phyloP scores from a whole-genome alignment of 495 filamentous ascomycete species.

The Lichina pygmaea region DNA sequence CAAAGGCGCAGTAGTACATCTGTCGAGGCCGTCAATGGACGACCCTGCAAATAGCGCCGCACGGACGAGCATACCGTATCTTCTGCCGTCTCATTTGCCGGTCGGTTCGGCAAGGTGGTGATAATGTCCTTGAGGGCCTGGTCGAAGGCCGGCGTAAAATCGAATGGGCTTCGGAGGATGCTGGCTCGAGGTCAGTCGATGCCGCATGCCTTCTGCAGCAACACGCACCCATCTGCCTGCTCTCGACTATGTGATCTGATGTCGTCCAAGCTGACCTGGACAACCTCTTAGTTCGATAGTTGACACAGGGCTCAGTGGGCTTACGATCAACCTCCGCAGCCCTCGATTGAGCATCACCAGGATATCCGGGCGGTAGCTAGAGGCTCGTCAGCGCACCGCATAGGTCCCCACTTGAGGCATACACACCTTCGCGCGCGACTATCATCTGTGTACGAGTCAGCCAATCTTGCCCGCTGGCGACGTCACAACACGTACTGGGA shows the following conservation, averaged over 20 bases:
- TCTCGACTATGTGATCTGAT: constrained; percentile 73
- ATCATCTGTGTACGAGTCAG: constrained; percentile 17
- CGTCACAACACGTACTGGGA: constrained; percentile 26
- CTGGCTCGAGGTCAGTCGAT: constrained; percentile 10
- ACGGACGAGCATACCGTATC: constrained; percentile 24
- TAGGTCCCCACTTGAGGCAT: constrained; percentile 4
- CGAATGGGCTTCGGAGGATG: constrained; percentile 65
- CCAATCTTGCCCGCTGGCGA: neutral
- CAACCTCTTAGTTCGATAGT: no score
- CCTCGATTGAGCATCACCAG: constrained; percentile 82
- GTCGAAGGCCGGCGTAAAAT: constrained; percentile 68
- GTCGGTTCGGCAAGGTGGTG: constrained; percentile 40
- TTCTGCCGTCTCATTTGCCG: constrained; percentile 27
- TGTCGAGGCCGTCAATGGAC: constrained; percentile 5
- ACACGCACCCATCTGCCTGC: constrained; percentile 48
- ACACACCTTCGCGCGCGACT: constrained; percentile 29
- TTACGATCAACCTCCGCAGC: constrained; percentile 35
- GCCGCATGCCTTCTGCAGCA: neutral
- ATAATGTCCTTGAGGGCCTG: constrained; percentile 69
- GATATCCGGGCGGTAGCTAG: constrained; percentile 57
- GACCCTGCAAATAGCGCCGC: neutral
- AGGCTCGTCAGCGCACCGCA: neutral
- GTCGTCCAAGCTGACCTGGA: constrained; percentile 76
- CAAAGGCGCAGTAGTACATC: constrained; percentile 84
- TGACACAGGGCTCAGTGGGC: constrained; percentile 3